Evolutionary conservation across 2,329 filamentous ascomycete species (phyloP), one percentile per base, ranked within the genome.

Genomic region (Geosmithia putterillii): DNA sequence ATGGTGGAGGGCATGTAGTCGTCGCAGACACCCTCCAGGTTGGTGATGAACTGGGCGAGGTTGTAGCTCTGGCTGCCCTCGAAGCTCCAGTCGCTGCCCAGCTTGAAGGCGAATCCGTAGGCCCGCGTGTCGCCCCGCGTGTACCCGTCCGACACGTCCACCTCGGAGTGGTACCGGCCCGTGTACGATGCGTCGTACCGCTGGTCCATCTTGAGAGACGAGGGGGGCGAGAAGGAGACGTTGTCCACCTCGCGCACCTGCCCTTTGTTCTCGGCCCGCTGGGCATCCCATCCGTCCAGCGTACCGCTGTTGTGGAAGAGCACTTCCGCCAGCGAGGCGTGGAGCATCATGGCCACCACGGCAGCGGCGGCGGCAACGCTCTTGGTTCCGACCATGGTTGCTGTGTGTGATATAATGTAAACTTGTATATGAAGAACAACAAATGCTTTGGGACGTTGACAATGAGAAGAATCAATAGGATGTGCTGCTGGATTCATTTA

Each of bases 81-180:
- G 51, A 69, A 70, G 47, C 73, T 53, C 70, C 69, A 73, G 45
- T 57, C 43, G 1, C 64, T 51, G 21, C 63, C 59, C 7, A 74
- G 62, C n/a, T 67, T 65, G 57, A 74, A 73, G 0, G 58, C 56
- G 52, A 73, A 74, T 32, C 69, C 67, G 57, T 73, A 73, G 56
- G 65, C 70, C 20, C 62, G 63, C 18, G 55, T 56, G 44, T 73
- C 63, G 40, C 64, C 66, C 44, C 59, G 62, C 46, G 58, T 54
- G 57, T 72, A 72, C 17, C 60, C 68, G 47, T 65, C 53, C 50
- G 63, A 55, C 47, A 64, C 60, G 45, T 60, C 56, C 12, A 64
- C 64, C 53, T 73, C 69, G 34, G 70, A 66, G 56, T 73, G 69
- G 54, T 71, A 73, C 9, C 68, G 66, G 18, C 62, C 67, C 2